Evolutionary conservation across 2,329 filamentous ascomycete species (phyloP), one percentile per base, ranked within the genome.

Genomic region (Trichophyton benhamiae): DNA sequence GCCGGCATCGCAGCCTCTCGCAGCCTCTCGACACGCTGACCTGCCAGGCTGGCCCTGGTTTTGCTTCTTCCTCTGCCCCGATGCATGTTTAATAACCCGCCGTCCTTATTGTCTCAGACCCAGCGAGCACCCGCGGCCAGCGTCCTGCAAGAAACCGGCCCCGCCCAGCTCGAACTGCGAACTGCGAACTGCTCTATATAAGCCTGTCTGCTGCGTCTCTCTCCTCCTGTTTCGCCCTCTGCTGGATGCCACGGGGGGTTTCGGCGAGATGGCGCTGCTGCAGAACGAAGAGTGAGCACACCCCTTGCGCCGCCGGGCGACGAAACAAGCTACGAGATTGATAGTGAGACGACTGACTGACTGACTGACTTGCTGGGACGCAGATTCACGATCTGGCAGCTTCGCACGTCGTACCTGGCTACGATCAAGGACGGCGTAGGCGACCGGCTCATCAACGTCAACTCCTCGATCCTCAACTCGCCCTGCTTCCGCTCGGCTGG

Each of bases 341-440:
- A 36, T 17, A 25, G n/a, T 57, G 8, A 20, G 17, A 46, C 30
- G 25, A 59, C 41, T 11, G 46, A 48, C 33, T 36, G 33, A 9
- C 33, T 38, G 33, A 9, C 33, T 38, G 33, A 6, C 33, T 11
- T 30, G 27, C 27, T 30, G 42, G 15, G 3, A 30, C 36, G 61
- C 69, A 84, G 82, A 69, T 87, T 87, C 70, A 82, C 83, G 36
- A 80, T 85, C 63, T 87, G 84, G 78, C 83, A 85, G 68, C 76
- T 87, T 46, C 83, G 84, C 61, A 84, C 83, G 17, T 83, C 83
- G 42, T 87, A 86, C 68, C 79, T 87, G 20, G 80, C 80, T 33
- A 77, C 80, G 57, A 84, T 84, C 67, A 85, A 85, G 71, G 84
- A 87, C 70, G 84, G 83, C 63, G 82, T 86, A 46, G 83, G 83